A percentile compares a stretch with the other conserved stretches of the same genome.
phyloP scores from a whole-genome alignment of 352 stramenopile genomes.

The Globisporangium viniferum region DNA sequence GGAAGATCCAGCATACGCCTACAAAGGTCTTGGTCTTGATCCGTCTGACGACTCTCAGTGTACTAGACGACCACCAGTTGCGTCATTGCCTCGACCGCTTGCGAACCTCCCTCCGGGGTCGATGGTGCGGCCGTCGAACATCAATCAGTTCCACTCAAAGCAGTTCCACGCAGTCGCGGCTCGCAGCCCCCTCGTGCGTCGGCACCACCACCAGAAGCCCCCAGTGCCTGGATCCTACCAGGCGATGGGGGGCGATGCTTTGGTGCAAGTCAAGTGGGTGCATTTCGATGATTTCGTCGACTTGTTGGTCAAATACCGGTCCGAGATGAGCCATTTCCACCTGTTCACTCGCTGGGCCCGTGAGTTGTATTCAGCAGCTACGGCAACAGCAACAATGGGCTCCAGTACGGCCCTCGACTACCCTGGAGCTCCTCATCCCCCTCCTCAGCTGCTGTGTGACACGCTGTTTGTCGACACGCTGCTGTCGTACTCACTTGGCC shows the following conservation, averaged over 20 bases:
- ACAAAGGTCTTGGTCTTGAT: neutral
- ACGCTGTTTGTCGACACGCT: conserved; percentile 43
- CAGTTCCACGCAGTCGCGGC: conserved; percentile 45
- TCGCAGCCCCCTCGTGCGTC: conserved; percentile 44
- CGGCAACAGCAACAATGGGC: neutral
- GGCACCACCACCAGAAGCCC: conserved; percentile 19
- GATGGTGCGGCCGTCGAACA: conserved; percentile 43
- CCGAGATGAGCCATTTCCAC: conserved; percentile 69
- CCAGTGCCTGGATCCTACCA: neutral
- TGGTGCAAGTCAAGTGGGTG: conserved; percentile 28
- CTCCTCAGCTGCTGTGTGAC: conserved; percentile 39
- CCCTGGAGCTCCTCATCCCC: neutral
- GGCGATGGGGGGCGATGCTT: neutral
- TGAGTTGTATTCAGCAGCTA: conserved; percentile 47
- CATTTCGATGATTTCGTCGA: conserved; percentile 60
- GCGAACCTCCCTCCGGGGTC: conserved; percentile 1
- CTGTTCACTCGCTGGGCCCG: conserved; percentile 49
- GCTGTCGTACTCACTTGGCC: conserved; percentile 39
- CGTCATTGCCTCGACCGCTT: neutral
- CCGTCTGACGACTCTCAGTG: neutral
- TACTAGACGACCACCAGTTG: neutral
- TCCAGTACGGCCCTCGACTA: neutral
- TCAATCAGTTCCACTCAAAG: conserved; percentile 58
- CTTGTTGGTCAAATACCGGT: conserved; percentile 54
- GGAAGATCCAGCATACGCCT: neutral